Conservation (phyloP, 805 yeast genomes). For the Yamadazyma sp. region DNA sequence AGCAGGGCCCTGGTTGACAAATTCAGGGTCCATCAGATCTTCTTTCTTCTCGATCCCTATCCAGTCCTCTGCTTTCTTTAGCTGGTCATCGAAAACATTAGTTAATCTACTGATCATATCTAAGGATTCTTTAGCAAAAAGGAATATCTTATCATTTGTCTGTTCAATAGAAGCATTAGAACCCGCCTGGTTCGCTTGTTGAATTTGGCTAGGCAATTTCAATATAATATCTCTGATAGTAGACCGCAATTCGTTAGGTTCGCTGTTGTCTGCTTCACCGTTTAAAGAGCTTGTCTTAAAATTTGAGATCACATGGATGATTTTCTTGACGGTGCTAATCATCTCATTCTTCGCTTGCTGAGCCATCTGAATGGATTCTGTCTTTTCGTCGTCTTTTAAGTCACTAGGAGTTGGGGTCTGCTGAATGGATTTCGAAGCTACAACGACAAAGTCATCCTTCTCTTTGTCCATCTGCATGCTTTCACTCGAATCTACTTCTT, state of each 20-base stretch:
- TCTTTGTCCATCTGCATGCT: conserved; percentile 8
- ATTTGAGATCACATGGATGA: conserved; percentile 80
- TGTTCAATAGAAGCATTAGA: conserved; percentile 19
- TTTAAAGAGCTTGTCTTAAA: conserved; percentile 50
- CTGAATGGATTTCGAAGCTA: conserved; percentile 7
- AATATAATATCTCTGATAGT: conserved; percentile 79
- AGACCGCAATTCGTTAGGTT: conserved; percentile 44
- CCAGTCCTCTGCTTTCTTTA: conserved; percentile 87
- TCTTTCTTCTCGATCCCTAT: conserved; percentile 43
- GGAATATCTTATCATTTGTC: conserved; percentile 64
- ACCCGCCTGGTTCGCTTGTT: conserved; percentile 41
- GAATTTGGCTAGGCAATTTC: conserved; percentile 55
- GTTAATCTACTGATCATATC: conserved; percentile 85
- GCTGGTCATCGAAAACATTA: conserved; percentile 78
- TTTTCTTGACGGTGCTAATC: conserved; percentile 83
- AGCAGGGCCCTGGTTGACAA: not conserved
- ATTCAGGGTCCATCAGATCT: not conserved
- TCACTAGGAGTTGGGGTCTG: conserved; percentile 9
- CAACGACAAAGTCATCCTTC: conserved; percentile 3
- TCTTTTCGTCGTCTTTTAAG: not conserved
- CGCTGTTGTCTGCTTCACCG: conserved; percentile 9
- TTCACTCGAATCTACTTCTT: conserved; percentile 17
- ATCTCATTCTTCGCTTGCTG: conserved; percentile 73
- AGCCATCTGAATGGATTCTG: conserved; percentile 16
- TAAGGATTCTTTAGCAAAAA: conserved; percentile 84